Percentiles rank a stretch among this genome's conserved stretches.
Conservation (phyloP, 257 asterid species). For the Nicotiana obtusifolia region DNA sequence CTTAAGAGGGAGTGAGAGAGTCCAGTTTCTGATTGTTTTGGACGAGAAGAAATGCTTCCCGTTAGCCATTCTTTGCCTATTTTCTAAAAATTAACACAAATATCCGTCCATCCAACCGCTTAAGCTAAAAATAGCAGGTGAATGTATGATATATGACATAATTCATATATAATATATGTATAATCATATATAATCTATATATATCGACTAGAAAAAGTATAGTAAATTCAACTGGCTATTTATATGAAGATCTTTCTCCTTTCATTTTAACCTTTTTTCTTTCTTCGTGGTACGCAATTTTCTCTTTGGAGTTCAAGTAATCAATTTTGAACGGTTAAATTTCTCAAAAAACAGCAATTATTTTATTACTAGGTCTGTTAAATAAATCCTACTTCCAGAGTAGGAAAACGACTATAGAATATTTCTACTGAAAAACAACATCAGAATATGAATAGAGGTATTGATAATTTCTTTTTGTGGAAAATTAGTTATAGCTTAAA, state of each 20-base stretch:
- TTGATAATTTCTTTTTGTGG: background rate
- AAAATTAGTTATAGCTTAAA: background rate
- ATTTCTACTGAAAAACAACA: background rate
- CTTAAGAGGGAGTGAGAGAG: too few relatives aligned
- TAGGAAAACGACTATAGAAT: background rate
- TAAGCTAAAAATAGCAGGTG: too few relatives aligned
- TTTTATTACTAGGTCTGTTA: background rate
- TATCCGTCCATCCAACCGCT: too few relatives aligned
- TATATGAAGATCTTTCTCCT: too few relatives aligned
- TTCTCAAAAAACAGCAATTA: background rate
- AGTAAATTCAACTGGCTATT: too few relatives aligned
- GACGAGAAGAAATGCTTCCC: background rate
- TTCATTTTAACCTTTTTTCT: background rate
- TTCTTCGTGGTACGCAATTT: background rate
- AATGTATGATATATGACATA: too few relatives aligned
- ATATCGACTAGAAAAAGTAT: too few relatives aligned
- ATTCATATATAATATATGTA: too few relatives aligned
- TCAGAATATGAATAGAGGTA: too few relatives aligned
- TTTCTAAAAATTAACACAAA: too few relatives aligned
- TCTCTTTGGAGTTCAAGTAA: background rate
- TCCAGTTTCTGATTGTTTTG: background rate
- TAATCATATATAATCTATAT: too few relatives aligned
- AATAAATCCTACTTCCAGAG: background rate
- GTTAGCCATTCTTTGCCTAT: background rate
- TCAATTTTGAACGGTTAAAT: background rate